A percentile compares a stretch with the other conserved stretches of the same genome.
phyloP scores from a whole-genome alignment of 2,329 filamentous ascomycete genomes.

The Verticillium dahliae region DNA sequence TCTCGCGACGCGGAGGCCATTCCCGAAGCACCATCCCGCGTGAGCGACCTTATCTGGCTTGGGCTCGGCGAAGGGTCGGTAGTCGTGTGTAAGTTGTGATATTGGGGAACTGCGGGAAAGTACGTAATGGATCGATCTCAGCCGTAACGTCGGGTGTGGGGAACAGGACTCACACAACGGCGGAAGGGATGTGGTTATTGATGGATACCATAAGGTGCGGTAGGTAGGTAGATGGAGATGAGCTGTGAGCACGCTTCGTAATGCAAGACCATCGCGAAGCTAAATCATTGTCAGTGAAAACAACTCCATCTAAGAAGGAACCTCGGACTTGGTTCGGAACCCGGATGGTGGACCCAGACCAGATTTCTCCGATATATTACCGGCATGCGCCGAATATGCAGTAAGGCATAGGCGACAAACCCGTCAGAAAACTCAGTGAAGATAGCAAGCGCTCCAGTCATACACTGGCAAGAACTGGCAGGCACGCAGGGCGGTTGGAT shows the following conservation, averaged over 20 bases:
- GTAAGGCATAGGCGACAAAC: neutral
- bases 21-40: neutral
- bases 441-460: slow-evolving; percentile 1
- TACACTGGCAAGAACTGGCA: neutral
- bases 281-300: too few relatives aligned
- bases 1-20: neutral
- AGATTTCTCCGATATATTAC: neutral
- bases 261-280: too few relatives aligned
- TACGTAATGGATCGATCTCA: neutral
- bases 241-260: too few relatives aligned
- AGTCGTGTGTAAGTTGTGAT: neutral
- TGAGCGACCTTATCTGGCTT: neutral
- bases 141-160: neutral
- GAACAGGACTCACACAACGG: neutral
- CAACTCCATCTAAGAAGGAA: too few relatives aligned
- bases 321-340: neutral
- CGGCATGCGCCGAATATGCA: neutral
- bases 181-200: neutral
- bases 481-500: neutral
- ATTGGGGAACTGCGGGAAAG: neutral
- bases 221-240: neutral
- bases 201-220: neutral
- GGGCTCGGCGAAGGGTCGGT: neutral
- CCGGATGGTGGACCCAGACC: neutral
- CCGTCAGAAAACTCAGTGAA: neutral